Conservation (phyloP, 768 basidiomycete species). For the Rhodosporidiobolus sp. region DNA sequence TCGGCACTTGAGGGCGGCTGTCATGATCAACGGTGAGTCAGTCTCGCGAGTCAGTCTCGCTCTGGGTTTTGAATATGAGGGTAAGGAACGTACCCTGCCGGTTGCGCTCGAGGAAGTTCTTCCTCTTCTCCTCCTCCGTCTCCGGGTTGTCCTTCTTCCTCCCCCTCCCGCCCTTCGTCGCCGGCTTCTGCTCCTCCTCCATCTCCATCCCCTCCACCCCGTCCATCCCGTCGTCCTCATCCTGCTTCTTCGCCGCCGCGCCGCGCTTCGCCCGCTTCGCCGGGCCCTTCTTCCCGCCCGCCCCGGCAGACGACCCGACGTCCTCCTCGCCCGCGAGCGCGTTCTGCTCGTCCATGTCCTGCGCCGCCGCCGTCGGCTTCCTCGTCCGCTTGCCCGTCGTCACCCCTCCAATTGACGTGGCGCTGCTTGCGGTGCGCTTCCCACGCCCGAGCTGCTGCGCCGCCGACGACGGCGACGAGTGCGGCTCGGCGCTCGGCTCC, state of each 20-base stretch:
- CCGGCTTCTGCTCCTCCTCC: neutral
- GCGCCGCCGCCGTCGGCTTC: slow-evolving; percentile 12
- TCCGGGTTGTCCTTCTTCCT: slow-evolving; percentile 69
- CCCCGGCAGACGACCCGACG: neutral
- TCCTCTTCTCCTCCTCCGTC: slow-evolving; percentile 96
- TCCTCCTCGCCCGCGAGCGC: neutral
- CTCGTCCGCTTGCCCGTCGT: neutral
- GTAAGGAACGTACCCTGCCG: slow-evolving; percentile 70
- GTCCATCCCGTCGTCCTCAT: slow-evolving; percentile 7
- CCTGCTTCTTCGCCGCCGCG: neutral
- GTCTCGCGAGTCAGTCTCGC: slow-evolving; percentile 23
- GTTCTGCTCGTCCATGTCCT: slow-evolving; percentile 1
- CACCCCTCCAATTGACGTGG: neutral
- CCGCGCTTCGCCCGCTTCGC: slow-evolving; percentile 10
- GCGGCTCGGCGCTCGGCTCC: neutral
- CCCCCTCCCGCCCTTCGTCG: slow-evolving; percentile 46
- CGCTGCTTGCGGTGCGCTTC: slow-evolving; percentile 11
- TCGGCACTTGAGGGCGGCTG: slow-evolving; percentile 96
- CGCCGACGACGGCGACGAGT: neutral
- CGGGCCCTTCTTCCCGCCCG: neutral
- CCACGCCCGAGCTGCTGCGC: neutral
- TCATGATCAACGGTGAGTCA: neutral
- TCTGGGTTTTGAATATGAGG: slow-evolving; percentile 8
- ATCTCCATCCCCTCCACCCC: slow-evolving; percentile 19
- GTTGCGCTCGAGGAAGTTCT: slow-evolving; percentile 94